These are phyloP conservation scores for Alternaria consortialis DNA, from an alignment of 2,329 filamentous ascomycete genomes.

Conservation along the genomic window DNA sequence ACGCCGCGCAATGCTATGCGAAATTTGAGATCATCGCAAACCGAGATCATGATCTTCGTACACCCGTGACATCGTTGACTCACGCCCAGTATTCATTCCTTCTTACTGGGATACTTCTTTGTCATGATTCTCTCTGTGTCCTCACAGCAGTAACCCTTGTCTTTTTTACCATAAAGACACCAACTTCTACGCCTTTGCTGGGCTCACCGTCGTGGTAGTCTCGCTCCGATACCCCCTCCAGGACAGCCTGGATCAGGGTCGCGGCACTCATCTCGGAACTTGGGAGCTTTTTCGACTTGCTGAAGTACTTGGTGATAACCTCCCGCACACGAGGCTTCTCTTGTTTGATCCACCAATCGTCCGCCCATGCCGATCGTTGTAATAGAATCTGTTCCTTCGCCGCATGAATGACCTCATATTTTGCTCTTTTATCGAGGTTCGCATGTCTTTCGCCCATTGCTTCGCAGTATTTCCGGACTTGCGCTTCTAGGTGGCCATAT, in stretches of 20 bases:
- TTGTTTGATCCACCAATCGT: slow-evolving; percentile 71
- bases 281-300: slow-evolving; percentile 54
- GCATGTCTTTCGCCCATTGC: slow-evolving; percentile 39
- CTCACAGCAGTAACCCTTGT: slow-evolving; percentile 16
- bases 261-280: slow-evolving; percentile 60
- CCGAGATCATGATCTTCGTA: slow-evolving; percentile 6
- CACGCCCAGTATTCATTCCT: neutral
- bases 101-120: neutral
- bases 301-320: slow-evolving; percentile 56
- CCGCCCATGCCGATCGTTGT: slow-evolving; percentile 64
- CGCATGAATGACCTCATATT: slow-evolving; percentile 60
- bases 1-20: slow-evolving; percentile 32
- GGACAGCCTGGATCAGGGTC: slow-evolving; percentile 66
- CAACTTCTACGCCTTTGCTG: slow-evolving; percentile 57
- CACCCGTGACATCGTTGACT: neutral
- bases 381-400: slow-evolving; percentile 61
- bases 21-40: slow-evolving; percentile 14
- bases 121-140: slow-evolving; percentile 6
- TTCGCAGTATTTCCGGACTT: slow-evolving; percentile 42
- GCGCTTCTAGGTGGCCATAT: slow-evolving; percentile 59
- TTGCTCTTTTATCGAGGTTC: slow-evolving; percentile 42
- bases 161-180: slow-evolving; percentile 57
- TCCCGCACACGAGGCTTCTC: slow-evolving; percentile 68
- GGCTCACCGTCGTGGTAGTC: slow-evolving; percentile 57
- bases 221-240: slow-evolving; percentile 65